phyloP scores from a whole-genome alignment of 2,329 filamentous ascomycete genomes.

The Ramichloridium luteum region DNA sequence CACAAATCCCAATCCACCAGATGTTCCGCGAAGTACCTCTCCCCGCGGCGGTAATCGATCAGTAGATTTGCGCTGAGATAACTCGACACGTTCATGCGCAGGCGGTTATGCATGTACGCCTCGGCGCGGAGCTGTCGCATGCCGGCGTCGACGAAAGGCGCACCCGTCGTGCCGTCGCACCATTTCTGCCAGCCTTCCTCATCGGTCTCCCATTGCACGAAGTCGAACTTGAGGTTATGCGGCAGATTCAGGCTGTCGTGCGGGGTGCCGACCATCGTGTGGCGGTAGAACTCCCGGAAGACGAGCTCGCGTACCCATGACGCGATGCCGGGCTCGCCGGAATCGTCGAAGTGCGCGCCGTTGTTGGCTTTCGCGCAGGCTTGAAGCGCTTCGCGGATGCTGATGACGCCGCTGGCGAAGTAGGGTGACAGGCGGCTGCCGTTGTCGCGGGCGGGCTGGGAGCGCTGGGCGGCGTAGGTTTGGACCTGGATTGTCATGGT shows the following conservation, averaged over 20 bases:
- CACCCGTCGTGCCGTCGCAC: slow-evolving; percentile 35
- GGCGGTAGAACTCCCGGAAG: slow-evolving; percentile 40
- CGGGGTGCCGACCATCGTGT: slow-evolving; percentile 34
- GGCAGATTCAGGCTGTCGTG: slow-evolving; percentile 40
- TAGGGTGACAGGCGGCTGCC: slow-evolving; percentile 34
- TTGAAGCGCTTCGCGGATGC: slow-evolving; percentile 34
- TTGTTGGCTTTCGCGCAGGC: slow-evolving; percentile 31
- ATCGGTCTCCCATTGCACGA: slow-evolving; percentile 40
- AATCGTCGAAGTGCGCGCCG: slow-evolving; percentile 31
- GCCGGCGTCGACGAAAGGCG: slow-evolving; percentile 40
- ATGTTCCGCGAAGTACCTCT: slow-evolving; percentile 40
- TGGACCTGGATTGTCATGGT: slow-evolving; percentile 14
- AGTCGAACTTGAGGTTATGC: slow-evolving; percentile 41
- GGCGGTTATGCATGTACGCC: slow-evolving; percentile 41
- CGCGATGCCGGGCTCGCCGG: slow-evolving; percentile 24
- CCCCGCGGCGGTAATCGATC: slow-evolving; percentile 38
- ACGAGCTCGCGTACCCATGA: slow-evolving; percentile 41
- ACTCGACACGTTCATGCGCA: slow-evolving; percentile 38
- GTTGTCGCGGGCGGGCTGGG: slow-evolving; percentile 30
- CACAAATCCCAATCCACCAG: slow-evolving; percentile 37
- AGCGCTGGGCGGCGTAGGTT: slow-evolving; percentile 31
- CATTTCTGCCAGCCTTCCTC: slow-evolving; percentile 39
- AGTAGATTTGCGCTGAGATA: slow-evolving; percentile 39
- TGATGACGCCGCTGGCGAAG: slow-evolving; percentile 35
- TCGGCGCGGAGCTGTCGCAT: slow-evolving; percentile 40